phyloP scores from a whole-genome alignment of 129 eudicot species.

The Apium graveolens region DNA sequence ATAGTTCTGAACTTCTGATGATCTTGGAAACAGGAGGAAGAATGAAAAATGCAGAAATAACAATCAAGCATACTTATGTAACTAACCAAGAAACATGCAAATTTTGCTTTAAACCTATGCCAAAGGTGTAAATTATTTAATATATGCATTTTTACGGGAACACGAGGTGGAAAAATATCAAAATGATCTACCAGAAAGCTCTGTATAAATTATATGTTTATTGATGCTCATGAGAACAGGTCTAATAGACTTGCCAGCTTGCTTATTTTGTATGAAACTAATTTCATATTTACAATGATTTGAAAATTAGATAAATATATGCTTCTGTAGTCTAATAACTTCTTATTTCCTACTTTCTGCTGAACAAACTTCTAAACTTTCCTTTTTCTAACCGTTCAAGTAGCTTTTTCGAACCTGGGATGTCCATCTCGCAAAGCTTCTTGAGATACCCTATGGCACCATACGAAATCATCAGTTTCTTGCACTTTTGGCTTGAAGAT shows the following conservation, averaged over 20 bases:
- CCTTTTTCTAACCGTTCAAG: slow-evolving; percentile 89
- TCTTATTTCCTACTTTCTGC: slow-evolving; percentile 39
- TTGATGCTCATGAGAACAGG: background rate
- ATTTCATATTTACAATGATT: slow-evolving; percentile 67
- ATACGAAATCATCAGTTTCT: slow-evolving; percentile 86
- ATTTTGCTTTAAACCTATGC: background rate
- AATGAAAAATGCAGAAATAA: too few species aligned
- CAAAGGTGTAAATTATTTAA: background rate
- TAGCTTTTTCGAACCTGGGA: slow-evolving; percentile 70
- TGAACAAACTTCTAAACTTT: slow-evolving; percentile 58
- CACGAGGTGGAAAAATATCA: background rate
- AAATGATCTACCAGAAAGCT: background rate
- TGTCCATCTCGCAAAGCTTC: slow-evolving; percentile 68
- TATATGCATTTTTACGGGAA: too few species aligned
- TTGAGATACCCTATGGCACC: slow-evolving; percentile 95
- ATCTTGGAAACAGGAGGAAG: too few species aligned
- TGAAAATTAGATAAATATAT: slow-evolving; percentile 8
- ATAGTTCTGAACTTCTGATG: too few species aligned
- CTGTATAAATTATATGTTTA: background rate
- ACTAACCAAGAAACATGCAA: background rate
- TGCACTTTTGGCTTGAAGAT: slow-evolving; percentile 76
- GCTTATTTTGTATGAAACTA: background rate
- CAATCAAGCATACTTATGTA: too few species aligned
- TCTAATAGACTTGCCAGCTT: background rate
- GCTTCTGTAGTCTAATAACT: background rate